Evolutionary conservation across 1,284 basidiomycete genomes (phyloP), one percentile per base, ranked within the genome.

Genomic region (Leccinum solheimii): DNA sequence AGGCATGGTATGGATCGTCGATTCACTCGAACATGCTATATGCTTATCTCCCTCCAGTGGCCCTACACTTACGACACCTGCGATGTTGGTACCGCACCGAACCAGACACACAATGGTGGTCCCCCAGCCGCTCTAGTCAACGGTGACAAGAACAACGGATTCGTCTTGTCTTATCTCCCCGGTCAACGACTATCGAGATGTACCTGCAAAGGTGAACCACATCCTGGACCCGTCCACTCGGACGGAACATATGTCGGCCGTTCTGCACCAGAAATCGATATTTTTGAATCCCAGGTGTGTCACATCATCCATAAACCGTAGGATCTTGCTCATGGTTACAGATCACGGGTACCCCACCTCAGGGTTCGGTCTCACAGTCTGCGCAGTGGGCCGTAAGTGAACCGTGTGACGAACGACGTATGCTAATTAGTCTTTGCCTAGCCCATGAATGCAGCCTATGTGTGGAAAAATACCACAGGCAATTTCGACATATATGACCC

Each of bases 241-340:
- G 76, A 75, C 19, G 76, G 87, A 34, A 80, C 81, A 2, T 89
- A 81, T 64, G 82, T 85, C 5, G 90, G 88, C 23, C 81, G 89
- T 60, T 75, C 82, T 2, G 85, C 88, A 1, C 88, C 88, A 0
- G 88, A 90, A 69, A 88, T 90, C 59, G 86, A 89, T 77, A 78
- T 89, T n/a, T 81, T 90, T 66, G 88, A 90, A 70, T 83, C 86
- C 9, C 76, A 77, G 56, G 76, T 77, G 27, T 58, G 67, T 62
- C 36, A 8, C n/a, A 2, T 49, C 51, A 30, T 52, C 19, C 6
- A 43, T 16, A n/a, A 55, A 49, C 13, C 7, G n/a, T 14, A 5
- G 16, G 6, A 16, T 32, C 13, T 58, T 57, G 10, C 60, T 67
- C 50, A 66, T 57, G 23, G 36, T 48, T 16, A 23, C 75, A 75